Conservation (phyloP, 2,329 filamentous ascomycete species). For the Microcera coccophila region DNA sequence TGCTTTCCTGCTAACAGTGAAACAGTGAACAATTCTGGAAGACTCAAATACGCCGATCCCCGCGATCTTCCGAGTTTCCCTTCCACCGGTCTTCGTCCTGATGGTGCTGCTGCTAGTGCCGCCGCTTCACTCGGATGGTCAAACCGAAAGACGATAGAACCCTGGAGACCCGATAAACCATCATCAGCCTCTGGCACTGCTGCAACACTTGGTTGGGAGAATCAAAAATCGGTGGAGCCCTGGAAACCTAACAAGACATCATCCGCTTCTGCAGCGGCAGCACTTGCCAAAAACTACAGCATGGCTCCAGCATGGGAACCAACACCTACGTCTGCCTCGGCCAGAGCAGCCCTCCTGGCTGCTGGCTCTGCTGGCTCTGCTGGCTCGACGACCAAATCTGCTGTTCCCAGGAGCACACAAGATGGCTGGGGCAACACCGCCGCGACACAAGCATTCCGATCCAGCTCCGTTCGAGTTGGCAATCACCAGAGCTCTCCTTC, state of each 20-base stretch:
- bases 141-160: slow-evolving; percentile 60
- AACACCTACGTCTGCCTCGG: slow-evolving; percentile 60
- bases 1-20: slow-evolving; percentile 11
- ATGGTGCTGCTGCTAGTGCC: slow-evolving; percentile 63
- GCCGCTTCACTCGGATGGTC: slow-evolving; percentile 72
- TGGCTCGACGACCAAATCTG: slow-evolving; percentile 21
- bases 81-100: slow-evolving; percentile 55
- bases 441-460: slow-evolving; percentile 48
- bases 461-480: slow-evolving; percentile 25
- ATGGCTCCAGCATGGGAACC: slow-evolving; percentile 57
- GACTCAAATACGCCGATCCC: slow-evolving; percentile 67
- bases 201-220: slow-evolving; percentile 56
- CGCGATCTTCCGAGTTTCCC: slow-evolving; percentile 73
- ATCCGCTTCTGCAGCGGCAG: slow-evolving; percentile 46
- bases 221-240: slow-evolving; percentile 61
- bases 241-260: slow-evolving; percentile 61
- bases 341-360: slow-evolving; percentile 71
- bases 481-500: slow-evolving; percentile 28
- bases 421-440: slow-evolving; percentile 61
- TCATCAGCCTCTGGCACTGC: slow-evolving; percentile 48
- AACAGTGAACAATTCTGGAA: slow-evolving; percentile 35
- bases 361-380: slow-evolving; percentile 36
- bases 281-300: slow-evolving; percentile 41
- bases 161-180: slow-evolving; percentile 59
- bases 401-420: slow-evolving; percentile 21